phyloP scores from a whole-genome alignment of 2,329 filamentous ascomycete species.

The Cucurbitaria berberidis region DNA sequence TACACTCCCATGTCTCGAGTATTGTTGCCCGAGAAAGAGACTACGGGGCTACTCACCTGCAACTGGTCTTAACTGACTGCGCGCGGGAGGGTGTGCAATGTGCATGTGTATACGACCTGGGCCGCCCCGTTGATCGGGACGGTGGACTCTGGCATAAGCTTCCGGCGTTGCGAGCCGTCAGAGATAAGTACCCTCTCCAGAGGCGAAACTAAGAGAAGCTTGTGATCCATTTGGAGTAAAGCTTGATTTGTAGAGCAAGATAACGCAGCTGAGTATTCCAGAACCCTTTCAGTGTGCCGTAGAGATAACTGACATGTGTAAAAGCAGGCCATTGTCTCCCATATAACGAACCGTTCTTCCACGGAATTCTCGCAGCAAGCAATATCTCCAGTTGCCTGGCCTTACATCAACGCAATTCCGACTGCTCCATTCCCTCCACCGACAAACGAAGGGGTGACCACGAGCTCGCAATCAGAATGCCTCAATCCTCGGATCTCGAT shows the following conservation, averaged over 20 bases:
- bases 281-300: neutral
- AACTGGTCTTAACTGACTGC: slow-evolving; percentile 7
- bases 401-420: no score
- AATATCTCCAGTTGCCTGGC: no score
- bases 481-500: no score
- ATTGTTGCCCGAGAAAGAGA: neutral
- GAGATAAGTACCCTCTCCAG: slow-evolving; percentile 4
- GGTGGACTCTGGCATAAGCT: slow-evolving; percentile 5
- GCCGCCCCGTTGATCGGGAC: neutral
- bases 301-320: no score
- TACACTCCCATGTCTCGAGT: slow-evolving; percentile 1
- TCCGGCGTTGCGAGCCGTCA: slow-evolving; percentile 3
- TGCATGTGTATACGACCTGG: neutral
- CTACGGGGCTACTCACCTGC: neutral
- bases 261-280: neutral
- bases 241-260: neutral
- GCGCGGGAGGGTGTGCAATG: neutral
- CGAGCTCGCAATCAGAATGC: no score
- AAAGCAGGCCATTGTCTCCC: no score
- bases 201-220: slow-evolving; percentile 1
- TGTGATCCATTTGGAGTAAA: neutral
- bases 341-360: no score
- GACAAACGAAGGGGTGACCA: no score
- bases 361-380: no score
- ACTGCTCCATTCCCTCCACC: no score